These are phyloP conservation scores for Tympanopsis confertula DNA, from an alignment of 2,329 filamentous ascomycete genomes.

Conservation along the genomic window DNA sequence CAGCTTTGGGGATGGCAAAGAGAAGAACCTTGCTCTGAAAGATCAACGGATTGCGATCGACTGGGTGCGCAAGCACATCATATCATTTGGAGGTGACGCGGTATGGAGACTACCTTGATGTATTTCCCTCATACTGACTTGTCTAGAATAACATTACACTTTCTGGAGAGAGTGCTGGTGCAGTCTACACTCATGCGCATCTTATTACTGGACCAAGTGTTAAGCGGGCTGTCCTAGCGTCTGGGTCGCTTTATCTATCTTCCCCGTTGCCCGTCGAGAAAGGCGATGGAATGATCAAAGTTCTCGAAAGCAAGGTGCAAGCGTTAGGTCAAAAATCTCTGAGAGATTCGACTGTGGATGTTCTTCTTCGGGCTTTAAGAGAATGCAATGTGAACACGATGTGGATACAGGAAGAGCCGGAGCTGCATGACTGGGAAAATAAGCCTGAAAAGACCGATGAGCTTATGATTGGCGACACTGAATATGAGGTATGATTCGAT, in stretches of 20 bases:
- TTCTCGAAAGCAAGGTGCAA: conserved; percentile 14
- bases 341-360: conserved; percentile 13
- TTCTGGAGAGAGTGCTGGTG: conserved; percentile 31
- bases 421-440: conserved; percentile 22
- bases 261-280: conserved; percentile 22
- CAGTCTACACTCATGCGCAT: conserved; percentile 29
- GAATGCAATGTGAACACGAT: conserved; percentile 24
- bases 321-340: conserved; percentile 14
- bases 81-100: conserved; percentile 14
- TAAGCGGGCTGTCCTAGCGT: conserved; percentile 22
- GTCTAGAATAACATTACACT: conserved; percentile 24
- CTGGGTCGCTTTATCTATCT: conserved; percentile 28
- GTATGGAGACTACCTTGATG: conserved; percentile 5
- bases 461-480: conserved; percentile 27
- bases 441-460: conserved; percentile 17
- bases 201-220: conserved; percentile 17
- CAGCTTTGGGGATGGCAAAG: conserved; percentile 26
- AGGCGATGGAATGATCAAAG: conserved; percentile 16
- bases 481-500: conserved; percentile 22
- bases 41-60: conserved; percentile 19
- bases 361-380: conserved; percentile 19
- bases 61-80: conserved; percentile 14
- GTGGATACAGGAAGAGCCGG: conserved; percentile 25
- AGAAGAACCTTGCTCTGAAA: conserved; percentile 22
- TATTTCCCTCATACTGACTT: background rate